Evolutionary conservation across 305 asterid species (phyloP).

Genomic region (Solanum hybrid): DNA sequence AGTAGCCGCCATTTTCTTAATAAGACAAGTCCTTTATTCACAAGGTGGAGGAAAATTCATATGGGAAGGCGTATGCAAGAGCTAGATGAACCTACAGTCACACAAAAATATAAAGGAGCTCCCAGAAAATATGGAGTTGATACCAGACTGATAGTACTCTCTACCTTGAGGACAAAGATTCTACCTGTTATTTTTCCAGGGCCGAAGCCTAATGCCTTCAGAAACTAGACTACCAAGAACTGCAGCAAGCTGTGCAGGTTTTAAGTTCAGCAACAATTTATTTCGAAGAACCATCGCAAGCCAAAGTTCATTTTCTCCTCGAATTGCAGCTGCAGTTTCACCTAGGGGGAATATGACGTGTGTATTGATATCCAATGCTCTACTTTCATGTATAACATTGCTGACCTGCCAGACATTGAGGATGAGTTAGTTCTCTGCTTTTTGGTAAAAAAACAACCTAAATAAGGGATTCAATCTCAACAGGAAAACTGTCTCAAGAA

Average conservation of each 20-base stretch:
- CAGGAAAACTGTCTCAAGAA: neutral
- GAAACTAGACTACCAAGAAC: constrained; percentile 85
- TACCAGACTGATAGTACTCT: neutral
- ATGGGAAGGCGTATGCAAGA: neutral
- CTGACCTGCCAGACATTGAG: constrained; percentile 52
- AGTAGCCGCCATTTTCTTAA: neutral
- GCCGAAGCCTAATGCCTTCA: constrained; percentile 92
- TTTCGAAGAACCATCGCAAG: constrained; percentile 88
- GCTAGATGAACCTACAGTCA: neutral
- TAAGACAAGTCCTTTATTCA: neutral
- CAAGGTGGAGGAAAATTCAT: neutral
- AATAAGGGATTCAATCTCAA: neutral
- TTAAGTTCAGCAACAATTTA: constrained; percentile 65
- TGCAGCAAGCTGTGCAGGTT: constrained; percentile 99
- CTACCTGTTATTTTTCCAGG: constrained; percentile 81
- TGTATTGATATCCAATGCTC: constrained; percentile 95
- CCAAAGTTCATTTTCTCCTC: constrained; percentile 99
- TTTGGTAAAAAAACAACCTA: neutral
- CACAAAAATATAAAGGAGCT: neutral
- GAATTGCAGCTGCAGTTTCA: constrained; percentile 96
- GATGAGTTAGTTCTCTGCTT: constrained; percentile 5
- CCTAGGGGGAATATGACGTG: constrained; percentile 81
- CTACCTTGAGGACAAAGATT: neutral
- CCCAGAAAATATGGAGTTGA: neutral
- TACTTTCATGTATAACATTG: constrained; percentile 85